These are phyloP conservation scores for Aspergillus sp. DNA, from an alignment of 2,329 filamentous ascomycete species.

Conservation along the genomic window DNA sequence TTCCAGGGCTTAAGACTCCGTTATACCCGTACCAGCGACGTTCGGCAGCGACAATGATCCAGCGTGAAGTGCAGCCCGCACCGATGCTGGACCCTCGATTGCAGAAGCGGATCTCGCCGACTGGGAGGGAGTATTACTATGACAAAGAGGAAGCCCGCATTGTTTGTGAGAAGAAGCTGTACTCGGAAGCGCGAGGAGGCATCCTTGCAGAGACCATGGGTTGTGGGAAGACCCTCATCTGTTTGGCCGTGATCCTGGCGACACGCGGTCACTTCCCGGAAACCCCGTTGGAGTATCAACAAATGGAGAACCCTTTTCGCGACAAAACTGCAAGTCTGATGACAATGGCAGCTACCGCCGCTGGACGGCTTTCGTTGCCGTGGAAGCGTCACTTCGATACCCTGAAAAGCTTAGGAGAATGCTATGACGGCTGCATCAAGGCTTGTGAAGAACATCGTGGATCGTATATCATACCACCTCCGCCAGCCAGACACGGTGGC, in stretches of 20 bases:
- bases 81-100: slow-evolving; percentile 72
- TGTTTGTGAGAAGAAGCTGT: slow-evolving; percentile 64
- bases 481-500: slow-evolving; percentile 38
- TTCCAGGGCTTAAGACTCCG: slow-evolving; percentile 49
- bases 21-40: slow-evolving; percentile 77
- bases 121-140: slow-evolving; percentile 65
- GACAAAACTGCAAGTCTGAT: slow-evolving; percentile 59
- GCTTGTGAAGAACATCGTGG: slow-evolving; percentile 59
- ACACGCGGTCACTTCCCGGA: slow-evolving; percentile 67
- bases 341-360: slow-evolving; percentile 71
- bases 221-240: slow-evolving; percentile 83
- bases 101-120: slow-evolving; percentile 57
- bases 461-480: slow-evolving; percentile 55
- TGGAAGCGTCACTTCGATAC: slow-evolving; percentile 66
- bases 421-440: slow-evolving; percentile 54
- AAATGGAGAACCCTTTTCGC: slow-evolving; percentile 42
- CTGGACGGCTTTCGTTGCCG: slow-evolving; percentile 65
- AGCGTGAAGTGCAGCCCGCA: slow-evolving; percentile 67
- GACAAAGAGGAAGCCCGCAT: slow-evolving; percentile 63
- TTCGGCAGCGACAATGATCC: slow-evolving; percentile 79
- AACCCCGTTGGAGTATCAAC: slow-evolving; percentile 61
- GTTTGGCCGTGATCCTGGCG: slow-evolving; percentile 71
- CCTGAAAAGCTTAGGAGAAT: slow-evolving; percentile 46
- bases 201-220: slow-evolving; percentile 51
- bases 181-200: slow-evolving; percentile 72